Evolutionary conservation across 306 rosid species (phyloP).

Genomic region (Dalbergia cultrata): DNA sequence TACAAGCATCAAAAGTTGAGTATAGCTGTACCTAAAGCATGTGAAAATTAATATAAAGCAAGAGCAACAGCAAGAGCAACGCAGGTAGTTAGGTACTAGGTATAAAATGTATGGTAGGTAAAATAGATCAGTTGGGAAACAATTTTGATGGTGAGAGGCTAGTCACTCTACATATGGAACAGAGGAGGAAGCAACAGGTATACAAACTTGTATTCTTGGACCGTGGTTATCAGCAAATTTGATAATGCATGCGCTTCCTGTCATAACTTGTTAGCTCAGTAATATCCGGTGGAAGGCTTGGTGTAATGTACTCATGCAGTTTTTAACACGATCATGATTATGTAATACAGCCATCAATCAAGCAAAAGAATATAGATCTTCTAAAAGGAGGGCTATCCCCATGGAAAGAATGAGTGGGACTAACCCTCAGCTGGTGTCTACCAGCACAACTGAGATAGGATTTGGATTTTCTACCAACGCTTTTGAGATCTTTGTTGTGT

Average conservation of each 20-base stretch:
- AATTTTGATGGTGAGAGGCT: not conserved
- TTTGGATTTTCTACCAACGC: conserved; percentile 21
- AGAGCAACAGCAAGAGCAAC: too few relatives aligned
- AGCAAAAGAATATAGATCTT: conserved; percentile 17
- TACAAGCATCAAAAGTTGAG: too few relatives aligned
- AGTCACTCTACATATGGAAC: not conserved
- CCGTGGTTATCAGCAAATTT: not conserved
- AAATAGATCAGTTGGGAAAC: not conserved
- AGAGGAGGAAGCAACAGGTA: not conserved
- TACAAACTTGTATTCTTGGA: not conserved
- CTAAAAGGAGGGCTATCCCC: conserved; percentile 2
- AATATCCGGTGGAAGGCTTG: conserved; percentile 1
- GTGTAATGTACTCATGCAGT: not conserved
- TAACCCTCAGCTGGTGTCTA: not conserved
- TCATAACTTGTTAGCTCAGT: conserved; percentile 10
- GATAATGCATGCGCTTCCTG: conserved; percentile 19
- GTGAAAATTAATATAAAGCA: too few relatives aligned
- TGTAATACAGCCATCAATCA: conserved; percentile 8
- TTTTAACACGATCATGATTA: conserved; percentile 25
- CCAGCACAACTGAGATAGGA: conserved; percentile 11
- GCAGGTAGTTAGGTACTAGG: too few relatives aligned
- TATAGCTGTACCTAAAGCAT: too few relatives aligned
- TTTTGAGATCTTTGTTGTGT: conserved; percentile 9
- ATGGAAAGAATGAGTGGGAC: conserved; percentile 14
- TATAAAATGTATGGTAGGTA: too few relatives aligned